Percentiles rank a stretch among this genome's conserved stretches.
These are phyloP conservation scores for Syncephalastrum monosporum DNA, from an alignment of 371 early-diverging fungal species.

Conservation along the genomic window DNA sequence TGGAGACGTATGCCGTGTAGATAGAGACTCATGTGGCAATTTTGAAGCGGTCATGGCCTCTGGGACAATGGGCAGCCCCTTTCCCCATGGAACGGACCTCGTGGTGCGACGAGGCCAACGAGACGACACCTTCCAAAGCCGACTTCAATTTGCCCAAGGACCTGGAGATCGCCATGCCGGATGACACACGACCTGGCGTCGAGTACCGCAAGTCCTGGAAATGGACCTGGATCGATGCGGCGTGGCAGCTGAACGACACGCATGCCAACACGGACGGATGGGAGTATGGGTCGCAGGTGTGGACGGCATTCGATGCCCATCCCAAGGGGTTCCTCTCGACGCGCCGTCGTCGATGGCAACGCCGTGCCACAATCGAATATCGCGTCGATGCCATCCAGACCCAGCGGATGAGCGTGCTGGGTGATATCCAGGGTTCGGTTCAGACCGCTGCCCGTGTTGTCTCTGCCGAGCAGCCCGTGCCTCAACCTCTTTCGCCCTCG, in stretches of 20 bases:
- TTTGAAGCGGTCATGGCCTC: constrained; percentile 19
- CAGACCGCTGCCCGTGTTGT: no score
- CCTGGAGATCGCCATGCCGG: constrained; percentile 5
- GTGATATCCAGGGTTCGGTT: no score
- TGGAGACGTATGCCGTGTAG: neutral
- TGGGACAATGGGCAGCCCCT: constrained; percentile 11
- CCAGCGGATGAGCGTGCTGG: neutral
- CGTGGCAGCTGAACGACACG: constrained; percentile 13
- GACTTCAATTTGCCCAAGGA: constrained; percentile 13
- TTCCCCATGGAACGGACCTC: constrained; percentile 12
- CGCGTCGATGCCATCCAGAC: constrained; percentile 1
- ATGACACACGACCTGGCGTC: constrained; percentile 1
- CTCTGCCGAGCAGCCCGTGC: no score
- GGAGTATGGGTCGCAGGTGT: constrained; percentile 17
- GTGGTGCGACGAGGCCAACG: constrained; percentile 19
- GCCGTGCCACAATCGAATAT: constrained; percentile 14
- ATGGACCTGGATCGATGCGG: constrained; percentile 17
- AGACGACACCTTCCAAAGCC: constrained; percentile 8
- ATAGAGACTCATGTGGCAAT: neutral
- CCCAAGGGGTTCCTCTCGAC: constrained; percentile 21
- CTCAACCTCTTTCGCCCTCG: neutral
- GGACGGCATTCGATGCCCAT: constrained; percentile 14
- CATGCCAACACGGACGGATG: constrained; percentile 14
- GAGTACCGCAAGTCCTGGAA: constrained; percentile 10
- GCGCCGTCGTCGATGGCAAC: constrained; percentile 22